Conservation (phyloP, 805 yeast genomes). For the Candida boidinii region DNA sequence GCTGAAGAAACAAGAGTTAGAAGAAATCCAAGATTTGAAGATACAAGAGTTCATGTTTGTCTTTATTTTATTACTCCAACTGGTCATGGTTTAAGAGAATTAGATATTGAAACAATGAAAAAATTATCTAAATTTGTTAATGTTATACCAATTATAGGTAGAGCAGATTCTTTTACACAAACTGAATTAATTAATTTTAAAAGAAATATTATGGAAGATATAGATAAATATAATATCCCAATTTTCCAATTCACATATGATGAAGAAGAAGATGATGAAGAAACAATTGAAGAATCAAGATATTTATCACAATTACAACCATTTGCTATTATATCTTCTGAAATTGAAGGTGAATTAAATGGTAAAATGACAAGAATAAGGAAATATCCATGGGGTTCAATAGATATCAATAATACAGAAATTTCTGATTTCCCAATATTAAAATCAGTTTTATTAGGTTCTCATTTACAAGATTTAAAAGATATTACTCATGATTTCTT, state of each 20-base stretch:
- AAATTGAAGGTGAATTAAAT: constrained; percentile 40
- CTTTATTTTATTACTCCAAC: constrained; percentile 65
- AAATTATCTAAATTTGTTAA: constrained; percentile 63
- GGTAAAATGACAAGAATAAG: constrained; percentile 51
- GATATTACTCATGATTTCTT: constrained; percentile 59
- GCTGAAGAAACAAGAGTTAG: constrained; percentile 82
- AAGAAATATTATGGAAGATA: constrained; percentile 49
- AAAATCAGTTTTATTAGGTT: constrained; percentile 47
- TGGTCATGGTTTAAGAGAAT: constrained; percentile 72
- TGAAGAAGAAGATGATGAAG: constrained; percentile 64
- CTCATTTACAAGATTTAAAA: constrained; percentile 56
- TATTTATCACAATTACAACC: constrained; percentile 60
- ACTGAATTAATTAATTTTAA: constrained; percentile 53
- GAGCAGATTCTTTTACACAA: constrained; percentile 64
- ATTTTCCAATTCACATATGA: constrained; percentile 65
- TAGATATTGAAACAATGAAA: constrained; percentile 68
- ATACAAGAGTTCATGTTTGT: constrained; percentile 68
- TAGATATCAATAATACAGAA: constrained; percentile 44
- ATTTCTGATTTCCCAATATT: constrained; percentile 46
- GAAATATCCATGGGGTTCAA: constrained; percentile 70
- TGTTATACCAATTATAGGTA: constrained; percentile 61
- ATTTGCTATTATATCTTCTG: constrained; percentile 64
- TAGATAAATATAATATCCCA: constrained; percentile 64
- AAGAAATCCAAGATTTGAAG: constrained; percentile 78
- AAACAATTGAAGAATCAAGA: constrained; percentile 61